These are phyloP conservation scores for Quaeritorhiza haematococci DNA, from an alignment of 371 early-diverging fungal species.

Conservation along the genomic window DNA sequence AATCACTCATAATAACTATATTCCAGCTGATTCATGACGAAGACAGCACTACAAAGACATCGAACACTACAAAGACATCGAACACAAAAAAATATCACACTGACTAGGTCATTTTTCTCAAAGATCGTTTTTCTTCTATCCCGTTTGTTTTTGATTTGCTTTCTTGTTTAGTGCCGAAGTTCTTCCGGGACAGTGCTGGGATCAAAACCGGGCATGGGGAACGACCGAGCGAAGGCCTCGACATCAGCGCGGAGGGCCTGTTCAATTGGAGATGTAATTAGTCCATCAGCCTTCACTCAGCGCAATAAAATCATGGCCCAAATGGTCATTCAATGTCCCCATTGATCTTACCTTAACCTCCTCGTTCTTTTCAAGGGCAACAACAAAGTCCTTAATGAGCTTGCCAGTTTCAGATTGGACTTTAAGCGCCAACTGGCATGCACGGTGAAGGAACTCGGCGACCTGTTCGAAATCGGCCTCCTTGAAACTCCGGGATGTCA, in stretches of 20 bases:
- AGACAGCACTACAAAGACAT: no score
- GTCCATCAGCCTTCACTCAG: neutral
- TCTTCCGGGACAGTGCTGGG: conserved; percentile 33
- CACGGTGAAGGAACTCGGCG: conserved; percentile 87
- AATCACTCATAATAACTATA: no score
- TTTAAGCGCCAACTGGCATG: conserved; percentile 83
- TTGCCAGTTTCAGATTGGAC: conserved; percentile 78
- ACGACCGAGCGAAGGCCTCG: conserved; percentile 80
- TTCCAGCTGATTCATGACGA: no score
- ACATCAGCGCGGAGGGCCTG: conserved; percentile 80
- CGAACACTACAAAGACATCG: no score
- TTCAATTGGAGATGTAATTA: conserved; percentile 24
- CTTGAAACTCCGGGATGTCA: conserved; percentile 92
- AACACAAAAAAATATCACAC: no score
- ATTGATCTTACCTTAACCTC: conserved; percentile 32
- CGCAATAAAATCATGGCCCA: conserved; percentile 3
- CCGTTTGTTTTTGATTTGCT: no score
- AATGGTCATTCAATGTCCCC: conserved; percentile 1
- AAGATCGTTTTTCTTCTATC: no score
- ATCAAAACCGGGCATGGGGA: conserved; percentile 88
- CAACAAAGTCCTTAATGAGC: conserved; percentile 93
- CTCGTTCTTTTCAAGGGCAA: conserved; percentile 65
- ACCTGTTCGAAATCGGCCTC: conserved; percentile 84
- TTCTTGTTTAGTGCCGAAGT: conserved; percentile 11
- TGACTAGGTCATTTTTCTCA: no score